Evolutionary conservation across 169 alveolate species (phyloP), one percentile per base, ranked within the genome.

Genomic region (Eimeria sp.): DNA sequence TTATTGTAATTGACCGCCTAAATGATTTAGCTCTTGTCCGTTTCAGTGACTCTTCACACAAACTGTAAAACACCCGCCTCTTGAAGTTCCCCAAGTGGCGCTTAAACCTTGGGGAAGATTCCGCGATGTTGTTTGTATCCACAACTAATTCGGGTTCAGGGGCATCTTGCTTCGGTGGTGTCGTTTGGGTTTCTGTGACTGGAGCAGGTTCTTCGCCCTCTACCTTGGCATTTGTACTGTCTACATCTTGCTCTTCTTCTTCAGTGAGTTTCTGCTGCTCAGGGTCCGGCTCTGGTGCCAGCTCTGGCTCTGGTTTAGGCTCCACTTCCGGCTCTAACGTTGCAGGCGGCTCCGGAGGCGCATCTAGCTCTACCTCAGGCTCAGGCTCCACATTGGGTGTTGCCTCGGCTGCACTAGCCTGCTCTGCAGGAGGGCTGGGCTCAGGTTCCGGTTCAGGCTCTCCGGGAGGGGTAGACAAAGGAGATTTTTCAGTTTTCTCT

Each of bases 11-110:
- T 40, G 93, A 85, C 40, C 82, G 54, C 16, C 93, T 64, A 27
- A 85, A 85, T 25, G 80, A 40, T 68, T 43, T 62, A 3, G 77
- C 66, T 54, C n/a, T 18, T 25, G n/a, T 37, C 30, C 54, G 60
- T 11, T 52, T 37, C 25, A 40, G 82, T 18, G 93, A 56, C 58
- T 85, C 93, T 25, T 85, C 93, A 85, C 77, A 64, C 23, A 64
- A 49, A 43, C 93, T 85, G 93, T 85, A 74, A n/a, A 85, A 85
- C 10, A 85, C 80, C 46, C 82, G 82, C 20, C 62, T 40, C 93
- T 13, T 85, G 93, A 64, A 85, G 54, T 43, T 54, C 64, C 46
- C 30, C 40, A n/a, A n/a, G 80, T 52, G 93, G 2, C 64, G 80
- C 58, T 13, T 46, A 4, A 74, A 40, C 82, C 54, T 8, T 18